Base-by-base conservation (phyloP, 805 yeast genomes). In the Candida taoyuanica region DNA sequence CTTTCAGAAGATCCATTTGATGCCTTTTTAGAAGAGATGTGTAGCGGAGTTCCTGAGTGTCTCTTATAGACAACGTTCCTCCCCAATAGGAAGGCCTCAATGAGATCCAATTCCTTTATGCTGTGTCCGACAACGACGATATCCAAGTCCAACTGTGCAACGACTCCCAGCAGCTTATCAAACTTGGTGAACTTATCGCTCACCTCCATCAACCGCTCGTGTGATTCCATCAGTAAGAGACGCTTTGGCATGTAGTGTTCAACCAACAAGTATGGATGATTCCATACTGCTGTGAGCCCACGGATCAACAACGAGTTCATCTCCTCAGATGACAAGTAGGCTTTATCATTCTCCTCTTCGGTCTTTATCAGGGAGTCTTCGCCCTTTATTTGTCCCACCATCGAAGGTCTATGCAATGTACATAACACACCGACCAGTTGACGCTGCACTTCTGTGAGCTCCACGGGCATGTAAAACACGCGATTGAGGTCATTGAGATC, bases 31-130 rank as follows among this genome's bases (percentile, higher is more conserved):
- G n/a, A n/a, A n/a, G n/a, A n/a, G n/a, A 73, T 76, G 46, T 68
- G 73, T 17, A 81, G 58, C 15, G 81, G 73, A 1, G 77, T 68
- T 13, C 86, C 85, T 17, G 87, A 76, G 49, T 81, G 73, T 48
- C 95, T 73, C 43, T 71, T 71, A 52, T 83, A 82, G 44, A 72
- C 70, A 27, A 85, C 59, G 23, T 32, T 31, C 50, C 85, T 77
- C 2, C 96, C 96, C n/a, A 83, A 65, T 12, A 87, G 53, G 31
- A 82, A 67, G 0, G 89, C 84, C 58, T 88, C 97, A 6, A 88
- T 68, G 32, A 88, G 62, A 53, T 88, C 94, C 44, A 84, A 56
- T 52, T 84, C 93, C 52, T 81, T 79, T 17, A 80, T 69, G 49
- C 69, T 73, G 26, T 73, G 70, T 0, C 87, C 81, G 3, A 79